Evolutionary conservation across 345 rosid species (phyloP).

Genomic region (Eutrema heterophyllum): DNA sequence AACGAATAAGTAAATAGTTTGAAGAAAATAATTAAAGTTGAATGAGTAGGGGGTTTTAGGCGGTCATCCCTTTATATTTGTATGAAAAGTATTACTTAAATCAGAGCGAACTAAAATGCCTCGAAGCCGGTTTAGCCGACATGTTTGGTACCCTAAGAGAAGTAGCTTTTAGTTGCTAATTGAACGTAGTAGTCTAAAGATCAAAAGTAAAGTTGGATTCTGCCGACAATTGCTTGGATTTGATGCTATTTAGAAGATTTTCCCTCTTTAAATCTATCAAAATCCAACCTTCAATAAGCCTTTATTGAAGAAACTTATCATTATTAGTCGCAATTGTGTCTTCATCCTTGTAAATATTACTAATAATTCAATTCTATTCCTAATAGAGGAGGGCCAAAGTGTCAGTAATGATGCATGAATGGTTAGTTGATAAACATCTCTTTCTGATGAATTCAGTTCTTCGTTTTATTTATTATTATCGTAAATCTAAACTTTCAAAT

Average conservation of each 20-base stretch:
- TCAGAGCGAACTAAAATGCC: background rate
- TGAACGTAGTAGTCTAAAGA: slow-evolving; percentile 10
- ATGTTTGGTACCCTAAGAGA: background rate
- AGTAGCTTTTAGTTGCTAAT: background rate
- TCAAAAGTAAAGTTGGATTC: slow-evolving; percentile 24
- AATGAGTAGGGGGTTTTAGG: too few relatives aligned
- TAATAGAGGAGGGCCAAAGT: slow-evolving; percentile 17
- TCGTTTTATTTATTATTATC: background rate
- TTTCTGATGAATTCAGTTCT: slow-evolving; percentile 15
- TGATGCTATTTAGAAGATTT: slow-evolving; percentile 19
- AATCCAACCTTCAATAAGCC: slow-evolving; percentile 7
- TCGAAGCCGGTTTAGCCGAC: slow-evolving; percentile 15
- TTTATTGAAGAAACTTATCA: slow-evolving; percentile 11
- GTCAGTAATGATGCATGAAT: slow-evolving; percentile 20
- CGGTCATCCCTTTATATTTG: background rate
- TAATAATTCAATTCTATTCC: slow-evolving; percentile 9
- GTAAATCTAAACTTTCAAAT: background rate
- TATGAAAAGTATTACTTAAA: background rate
- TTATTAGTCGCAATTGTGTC: slow-evolving; percentile 13
- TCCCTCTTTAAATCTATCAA: background rate
- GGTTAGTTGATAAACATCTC: slow-evolving; percentile 30
- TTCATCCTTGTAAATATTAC: slow-evolving; percentile 11
- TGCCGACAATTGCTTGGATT: slow-evolving; percentile 30
- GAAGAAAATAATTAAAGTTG: too few relatives aligned
- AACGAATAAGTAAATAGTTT: too few relatives aligned